Evolutionary conservation across 2,329 filamentous ascomycete species (phyloP), one percentile per base, ranked within the genome.

Genomic region (Fusarium longipes): DNA sequence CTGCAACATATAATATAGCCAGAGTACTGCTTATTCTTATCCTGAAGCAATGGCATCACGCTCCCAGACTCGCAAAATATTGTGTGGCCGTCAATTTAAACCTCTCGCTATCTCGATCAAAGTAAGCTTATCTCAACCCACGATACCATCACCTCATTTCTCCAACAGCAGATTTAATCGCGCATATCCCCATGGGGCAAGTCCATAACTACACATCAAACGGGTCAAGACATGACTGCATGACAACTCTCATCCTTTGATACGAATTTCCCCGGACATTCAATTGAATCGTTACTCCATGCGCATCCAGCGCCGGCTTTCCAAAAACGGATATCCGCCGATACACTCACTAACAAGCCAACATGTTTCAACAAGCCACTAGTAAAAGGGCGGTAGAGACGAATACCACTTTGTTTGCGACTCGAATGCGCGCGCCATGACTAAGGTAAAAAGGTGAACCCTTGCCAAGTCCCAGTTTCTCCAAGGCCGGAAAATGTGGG

Each of bases 101-200:
- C 44, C 29, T 47, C 20, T n/a, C 12, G 5, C 3, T 36, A 25
- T 33, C 12, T 25, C 15, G 5, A 7, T 27, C n/a, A 38, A 49
- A 49, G 45, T 49, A 49, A 49, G 45, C 45, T 49, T 49, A 38
- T 38, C 20, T 14, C 22, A 15, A 18, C 45, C 45, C 45, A 36
- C 22, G 45, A 48, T 33, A 24, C 7, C 30, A 48, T 48, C 45
- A 25, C 22, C n/a, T 14, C 30, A 36, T 25, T 18, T 48, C 30
- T 22, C 30, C 29, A 2, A 14, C 29, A 25, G 9, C 15, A 25
- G 8, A n/a, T 8, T 48, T 2, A 5, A 5, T 15, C 11, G 8
- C 15, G 45, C 45, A 48, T 48, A 25, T 18, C 45, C 45, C 45
- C 45, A 49, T n/a, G 45, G 45, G 45, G 45, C 22, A 38, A 17